Percentiles rank a stretch among this genome's conserved stretches.
Conservation (phyloP, 169 alveolate genomes). For the Babesia gibsoni region DNA sequence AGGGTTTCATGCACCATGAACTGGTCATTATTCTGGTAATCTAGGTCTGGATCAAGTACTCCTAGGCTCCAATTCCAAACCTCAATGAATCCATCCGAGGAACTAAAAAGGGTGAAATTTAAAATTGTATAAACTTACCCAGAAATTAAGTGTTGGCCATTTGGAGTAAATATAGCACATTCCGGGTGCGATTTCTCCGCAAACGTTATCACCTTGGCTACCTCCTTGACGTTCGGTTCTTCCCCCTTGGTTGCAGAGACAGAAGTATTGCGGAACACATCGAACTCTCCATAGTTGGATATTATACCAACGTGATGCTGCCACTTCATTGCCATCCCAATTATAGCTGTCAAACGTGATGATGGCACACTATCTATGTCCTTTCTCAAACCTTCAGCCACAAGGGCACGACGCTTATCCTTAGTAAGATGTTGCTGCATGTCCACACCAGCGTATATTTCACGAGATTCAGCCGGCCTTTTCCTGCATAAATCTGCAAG, state of each 20-base stretch:
- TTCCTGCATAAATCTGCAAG: slow-evolving; percentile 49
- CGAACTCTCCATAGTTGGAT: slow-evolving; percentile 64
- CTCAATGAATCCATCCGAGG: slow-evolving; percentile 85
- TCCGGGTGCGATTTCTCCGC: slow-evolving; percentile 82
- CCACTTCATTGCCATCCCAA: slow-evolving; percentile 82
- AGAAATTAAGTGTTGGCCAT: slow-evolving; percentile 76
- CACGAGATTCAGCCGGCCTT: slow-evolving; percentile 53
- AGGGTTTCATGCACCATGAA: slow-evolving; percentile 82
- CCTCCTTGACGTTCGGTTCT: slow-evolving; percentile 62
- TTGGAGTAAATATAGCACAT: slow-evolving; percentile 81
- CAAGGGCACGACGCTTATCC: slow-evolving; percentile 55
- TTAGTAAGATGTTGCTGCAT: slow-evolving; percentile 52
- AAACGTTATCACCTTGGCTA: slow-evolving; percentile 68
- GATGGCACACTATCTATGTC: slow-evolving; percentile 75
- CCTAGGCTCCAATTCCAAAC: slow-evolving; percentile 83
- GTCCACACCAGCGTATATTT: slow-evolving; percentile 46
- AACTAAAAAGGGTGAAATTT: slow-evolving; percentile 7
- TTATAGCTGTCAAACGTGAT: slow-evolving; percentile 67
- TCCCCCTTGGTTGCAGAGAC: slow-evolving; percentile 45
- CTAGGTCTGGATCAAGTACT: slow-evolving; percentile 71
- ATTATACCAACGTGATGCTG: slow-evolving; percentile 70
- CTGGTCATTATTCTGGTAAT: slow-evolving; percentile 75
- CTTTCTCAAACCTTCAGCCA: slow-evolving; percentile 53
- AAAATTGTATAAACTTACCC: slow-evolving; percentile 54
- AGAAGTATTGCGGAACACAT: slow-evolving; percentile 72